Evolutionary conservation across 1,139 yeast genomes (phyloP), one percentile per base, ranked within the genome.

Genomic region (Torulaspora globosa): DNA sequence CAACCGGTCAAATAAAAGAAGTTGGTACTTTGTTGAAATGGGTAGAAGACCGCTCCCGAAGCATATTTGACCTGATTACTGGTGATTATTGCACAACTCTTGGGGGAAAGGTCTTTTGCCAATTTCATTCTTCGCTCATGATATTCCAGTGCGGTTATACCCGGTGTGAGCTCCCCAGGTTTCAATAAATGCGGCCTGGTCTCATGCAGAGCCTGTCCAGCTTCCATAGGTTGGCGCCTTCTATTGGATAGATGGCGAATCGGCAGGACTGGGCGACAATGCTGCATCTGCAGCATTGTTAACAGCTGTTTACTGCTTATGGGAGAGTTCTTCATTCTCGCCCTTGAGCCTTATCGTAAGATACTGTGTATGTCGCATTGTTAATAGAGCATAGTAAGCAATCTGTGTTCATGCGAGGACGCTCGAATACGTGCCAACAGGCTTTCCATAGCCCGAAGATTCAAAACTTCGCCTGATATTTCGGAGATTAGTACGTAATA

Each of bases 11-110:
- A 66, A 64, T 92, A 92, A 65, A 70, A 89, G 29, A 94, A 71
- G 63, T 92, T 90, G 46, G 87, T 94, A 59, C 89, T 84, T 66
- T 92, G 99, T 59, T 90, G 95, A 62, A 94, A 94, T 43, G 84
- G 85, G 62, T 89, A 80, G 59, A 92, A 92, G 1, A 92, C 98
- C 10, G 92, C 79, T 1, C 96, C 96, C 0, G 96, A 82, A 11
- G 95, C 87, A 66, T 72, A 87, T 62, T 87, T 84, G 7, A 83
- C 72, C 32, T 76, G 73, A 57, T 79, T 78, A 0, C 97, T 96
- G 1, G 84, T 79, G 3, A 90, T 65, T 32, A 92, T 78, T 0
- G 90, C 90, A 33, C 86, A 67, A 7, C 95, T 81, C 19, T 75
- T 74, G 4, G 76, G 70, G 0, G 90, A 86, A 53, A 94, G 64